Evolutionary conservation across 1,284 basidiomycete genomes (phyloP).

Genomic region (Polyporus tsugae): DNA sequence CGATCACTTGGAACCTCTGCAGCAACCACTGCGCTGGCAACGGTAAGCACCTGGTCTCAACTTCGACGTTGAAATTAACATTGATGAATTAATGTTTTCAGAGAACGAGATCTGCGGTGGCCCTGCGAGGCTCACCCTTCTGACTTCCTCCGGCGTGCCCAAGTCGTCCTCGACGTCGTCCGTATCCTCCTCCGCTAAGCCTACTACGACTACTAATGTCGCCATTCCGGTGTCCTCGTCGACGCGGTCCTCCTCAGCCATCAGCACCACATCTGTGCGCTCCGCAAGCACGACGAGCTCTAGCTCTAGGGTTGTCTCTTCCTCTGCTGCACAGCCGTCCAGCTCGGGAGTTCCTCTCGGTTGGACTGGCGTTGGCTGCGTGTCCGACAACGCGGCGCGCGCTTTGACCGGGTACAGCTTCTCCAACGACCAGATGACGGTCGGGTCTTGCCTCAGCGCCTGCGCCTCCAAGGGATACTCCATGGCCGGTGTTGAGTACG

Average conservation of each 20-base stretch:
- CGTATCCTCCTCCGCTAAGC: conserved; percentile 6
- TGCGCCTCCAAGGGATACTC: conserved; percentile 36
- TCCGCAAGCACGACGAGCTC: conserved; percentile 23
- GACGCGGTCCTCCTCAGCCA: conserved; percentile 13
- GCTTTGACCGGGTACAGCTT: conserved; percentile 32
- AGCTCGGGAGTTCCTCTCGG: conserved; percentile 2
- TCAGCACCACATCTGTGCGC: conserved; percentile 18
- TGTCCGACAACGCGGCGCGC: conserved; percentile 29
- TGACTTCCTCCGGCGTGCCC: conserved; percentile 31
- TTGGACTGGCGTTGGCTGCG: conserved; percentile 31
- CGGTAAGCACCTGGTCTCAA: conserved; percentile 28
- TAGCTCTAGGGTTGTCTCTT: neutral
- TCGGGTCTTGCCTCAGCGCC: conserved; percentile 25
- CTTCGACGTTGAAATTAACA: neutral
- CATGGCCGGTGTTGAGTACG: conserved; percentile 39
- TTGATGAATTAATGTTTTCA: neutral
- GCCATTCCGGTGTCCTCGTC: conserved; percentile 12
- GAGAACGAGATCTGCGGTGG: conserved; percentile 40
- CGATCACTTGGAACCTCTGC: conserved; percentile 37
- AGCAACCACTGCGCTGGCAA: conserved; percentile 38
- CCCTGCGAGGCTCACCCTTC: conserved; percentile 36
- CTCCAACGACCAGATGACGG: conserved; percentile 30
- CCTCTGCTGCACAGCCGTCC: neutral
- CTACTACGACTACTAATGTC: conserved; percentile 14
- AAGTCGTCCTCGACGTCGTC: conserved; percentile 14